Percentiles rank a stretch among this genome's conserved stretches.
Evolutionary conservation across 805 yeast species (phyloP).

Genomic region (Saccharomycopsis sp.): DNA sequence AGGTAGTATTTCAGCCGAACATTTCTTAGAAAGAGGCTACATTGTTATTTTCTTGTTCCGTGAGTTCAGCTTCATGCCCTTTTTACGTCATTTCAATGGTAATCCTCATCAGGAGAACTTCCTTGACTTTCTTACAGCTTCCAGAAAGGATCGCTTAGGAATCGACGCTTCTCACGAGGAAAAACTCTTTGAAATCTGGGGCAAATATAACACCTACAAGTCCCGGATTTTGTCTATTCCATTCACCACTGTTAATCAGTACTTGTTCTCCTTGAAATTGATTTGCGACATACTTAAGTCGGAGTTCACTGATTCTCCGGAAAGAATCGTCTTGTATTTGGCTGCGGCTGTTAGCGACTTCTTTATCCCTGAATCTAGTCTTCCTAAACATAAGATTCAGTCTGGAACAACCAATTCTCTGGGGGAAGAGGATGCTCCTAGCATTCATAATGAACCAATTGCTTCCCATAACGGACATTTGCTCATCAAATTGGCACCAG

Average conservation of each 20-base stretch:
- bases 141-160: slow-evolving; percentile 35
- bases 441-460: not conserved
- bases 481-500: slow-evolving; percentile 87
- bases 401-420: not conserved
- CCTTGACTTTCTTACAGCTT: slow-evolving; percentile 51
- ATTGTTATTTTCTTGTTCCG: slow-evolving; percentile 91
- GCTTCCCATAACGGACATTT: slow-evolving; percentile 49
- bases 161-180: slow-evolving; percentile 55
- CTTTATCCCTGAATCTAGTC: slow-evolving; percentile 76
- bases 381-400: slow-evolving; percentile 94
- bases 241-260: slow-evolving; percentile 93
- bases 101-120: slow-evolving; percentile 45
- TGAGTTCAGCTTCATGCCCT: slow-evolving; percentile 87
- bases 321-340: slow-evolving; percentile 57
- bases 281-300: slow-evolving; percentile 48
- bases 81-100: slow-evolving; percentile 72
- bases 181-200: slow-evolving; percentile 51
- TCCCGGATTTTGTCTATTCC: slow-evolving; percentile 54
- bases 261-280: slow-evolving; percentile 72
- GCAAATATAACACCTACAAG: slow-evolving; percentile 23
- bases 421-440: not conserved
- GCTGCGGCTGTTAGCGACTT: slow-evolving; percentile 99
- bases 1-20: slow-evolving; percentile 94
- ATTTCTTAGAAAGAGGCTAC: slow-evolving; percentile 77
- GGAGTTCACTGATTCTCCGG: slow-evolving; percentile 37